Base-by-base conservation (phyloP, 1,139 yeast genomes). In the Nakaseomyces sp. region DNA sequence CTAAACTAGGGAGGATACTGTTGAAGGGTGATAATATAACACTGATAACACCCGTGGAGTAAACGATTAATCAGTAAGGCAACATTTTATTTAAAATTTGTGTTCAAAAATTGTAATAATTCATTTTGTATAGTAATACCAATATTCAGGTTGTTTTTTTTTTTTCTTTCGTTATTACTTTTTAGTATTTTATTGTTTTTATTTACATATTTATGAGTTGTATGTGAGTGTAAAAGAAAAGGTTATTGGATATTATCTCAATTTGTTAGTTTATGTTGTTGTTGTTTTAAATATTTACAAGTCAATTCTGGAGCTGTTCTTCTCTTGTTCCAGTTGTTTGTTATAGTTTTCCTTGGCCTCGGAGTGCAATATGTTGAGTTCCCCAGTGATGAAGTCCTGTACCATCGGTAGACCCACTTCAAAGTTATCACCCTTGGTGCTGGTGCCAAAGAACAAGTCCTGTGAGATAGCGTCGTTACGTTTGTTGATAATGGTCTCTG, bases 1-100 rank as follows among this genome's bases (percentile, higher is more conserved):
- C 45, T 76, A 78, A n/a, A 52, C 67, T 79, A 40, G 82, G 81
- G 2, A 65, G 85, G 46, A 77, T 91, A 28, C 64, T 93, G 52
- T 69, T 93, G 47, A 91, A 91, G 63, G 98, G 99, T 3, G 99
- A 93, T 60, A 93, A 87, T 61, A 86, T 93, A 44, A 83, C 96
- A 15, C 69, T 89, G 50, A 83, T 91, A 22, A 74, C 89, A 10
- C 71, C 65, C 1, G 44, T 47, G 3, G 56, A 55, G n/a, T 42
- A 10, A 30, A 13, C 5, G 3, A 22, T 22, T n/a, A n/a, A n/a
- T n/a, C n/a, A n/a, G n/a, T n/a, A n/a, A n/a, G n/a, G n/a, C n/a
- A n/a, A n/a, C n/a, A n/a, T n/a, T n/a, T n/a, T n/a, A n/a, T n/a
- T n/a, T n/a, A n/a, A n/a, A n/a, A n/a, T n/a, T n/a, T n/a, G n/a